Evolutionary conservation across 306 rosid genomes (phyloP), one percentile per base, ranked within the genome.

Genomic region (Vigna trinervia): DNA sequence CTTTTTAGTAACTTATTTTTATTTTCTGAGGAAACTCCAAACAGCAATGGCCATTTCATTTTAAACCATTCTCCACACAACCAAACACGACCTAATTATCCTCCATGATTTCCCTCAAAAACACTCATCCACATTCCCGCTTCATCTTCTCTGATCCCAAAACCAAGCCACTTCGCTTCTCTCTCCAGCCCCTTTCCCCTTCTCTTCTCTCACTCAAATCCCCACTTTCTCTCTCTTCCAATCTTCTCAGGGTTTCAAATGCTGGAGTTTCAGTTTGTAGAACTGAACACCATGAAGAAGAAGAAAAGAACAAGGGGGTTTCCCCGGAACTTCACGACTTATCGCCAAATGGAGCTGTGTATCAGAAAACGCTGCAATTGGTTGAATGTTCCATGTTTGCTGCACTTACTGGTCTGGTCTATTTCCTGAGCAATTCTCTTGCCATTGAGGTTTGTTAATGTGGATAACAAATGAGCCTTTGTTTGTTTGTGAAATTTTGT

Each of bases 361-460:
- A 90, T 71, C 83, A 78, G 89, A 91, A 90, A 74, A 95, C 97
- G 8, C 74, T 95, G 59, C 97, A 92, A 43, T 64, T 95, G 90
- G 99, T 95, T 61, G 99, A 95, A 86, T 95, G 99, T 81, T 90
- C 99, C 84, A 95, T 95, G 99, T 91, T 92, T 63, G 93, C 99
- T 48, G 97, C 99, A 3, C 97, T 95, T 60, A 88, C 95, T 30
- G 99, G 99, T 46, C 84, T 95, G 85, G 99, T 95, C 66, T 95
- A 90, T 69, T 92, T 95, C 87, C 84, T 92, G 87, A 95, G 99
- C 87, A 95, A 87, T 83, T 89, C 99, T 20, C 96, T 95, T 14
- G 89, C 93, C 38, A 89, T 95, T 71, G 97, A 95, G 96, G 96
- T 95, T 82, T 45, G 89, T 80, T 52, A 3, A 38, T 45, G 19